A percentile compares a stretch with the other conserved stretches of the same genome.
phyloP scores from a whole-genome alignment of 2,329 filamentous ascomycete genomes.

The Fusarium secorum region DNA sequence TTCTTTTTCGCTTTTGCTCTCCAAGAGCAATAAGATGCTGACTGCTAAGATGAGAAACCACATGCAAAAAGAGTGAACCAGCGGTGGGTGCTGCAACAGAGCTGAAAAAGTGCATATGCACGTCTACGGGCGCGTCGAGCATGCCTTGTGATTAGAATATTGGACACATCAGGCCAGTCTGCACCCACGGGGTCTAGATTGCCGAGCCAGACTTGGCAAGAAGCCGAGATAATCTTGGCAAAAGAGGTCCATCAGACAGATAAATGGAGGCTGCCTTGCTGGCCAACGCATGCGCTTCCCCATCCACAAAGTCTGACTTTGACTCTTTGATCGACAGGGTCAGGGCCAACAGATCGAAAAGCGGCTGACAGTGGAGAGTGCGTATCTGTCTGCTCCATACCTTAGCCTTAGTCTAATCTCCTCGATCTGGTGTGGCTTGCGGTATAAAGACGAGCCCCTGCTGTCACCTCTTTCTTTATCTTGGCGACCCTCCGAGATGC shows the following conservation, averaged over 20 bases:
- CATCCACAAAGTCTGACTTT: background rate
- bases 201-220: slow-evolving; percentile 12
- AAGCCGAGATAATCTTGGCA: slow-evolving; percentile 5
- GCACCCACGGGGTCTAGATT: slow-evolving; percentile 9
- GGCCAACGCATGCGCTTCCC: background rate
- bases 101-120: slow-evolving; percentile 20
- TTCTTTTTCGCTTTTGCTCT: background rate
- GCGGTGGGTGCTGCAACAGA: background rate
- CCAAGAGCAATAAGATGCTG: slow-evolving; percentile 19
- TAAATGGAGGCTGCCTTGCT: background rate
- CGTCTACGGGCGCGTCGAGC: slow-evolving; percentile 21
- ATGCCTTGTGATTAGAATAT: slow-evolving; percentile 5
- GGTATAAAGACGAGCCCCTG: background rate
- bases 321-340: background rate
- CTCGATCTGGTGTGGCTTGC: slow-evolving; percentile 1
- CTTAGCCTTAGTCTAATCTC: background rate
- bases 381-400: background rate
- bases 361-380: background rate
- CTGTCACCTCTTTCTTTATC: background rate
- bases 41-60: background rate
- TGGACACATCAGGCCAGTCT: slow-evolving; percentile 7
- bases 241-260: background rate
- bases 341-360: background rate
- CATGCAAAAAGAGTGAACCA: background rate
- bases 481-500: background rate